Evolutionary conservation across 1,284 basidiomycete genomes (phyloP).

Genomic region (Leccinum insolens): DNA sequence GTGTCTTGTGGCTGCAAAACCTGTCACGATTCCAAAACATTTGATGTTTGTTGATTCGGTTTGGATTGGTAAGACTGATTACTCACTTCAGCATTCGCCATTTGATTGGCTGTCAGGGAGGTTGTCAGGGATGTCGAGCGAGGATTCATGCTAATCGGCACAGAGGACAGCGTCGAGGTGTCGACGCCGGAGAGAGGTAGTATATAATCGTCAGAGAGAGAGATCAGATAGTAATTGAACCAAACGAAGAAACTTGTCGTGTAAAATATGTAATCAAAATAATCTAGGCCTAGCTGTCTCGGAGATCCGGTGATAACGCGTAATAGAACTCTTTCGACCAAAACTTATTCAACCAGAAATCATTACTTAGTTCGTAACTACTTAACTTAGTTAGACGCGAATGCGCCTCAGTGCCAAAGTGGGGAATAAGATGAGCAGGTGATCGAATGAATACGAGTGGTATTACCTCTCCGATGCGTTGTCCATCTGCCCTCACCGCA

Average conservation of each 20-base stretch:
- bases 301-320: neutral
- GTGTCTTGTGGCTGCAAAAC: neutral
- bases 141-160: neutral
- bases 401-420: neutral
- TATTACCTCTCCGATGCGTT: neutral
- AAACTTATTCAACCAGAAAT: slow-evolving; percentile 9
- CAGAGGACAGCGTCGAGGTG: neutral
- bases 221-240: neutral
- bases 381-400: neutral
- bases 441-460: neutral
- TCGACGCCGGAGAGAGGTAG: neutral
- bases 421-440: neutral
- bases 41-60: neutral
- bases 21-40: neutral
- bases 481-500: neutral
- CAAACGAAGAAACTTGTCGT: neutral
- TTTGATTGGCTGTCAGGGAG: neutral
- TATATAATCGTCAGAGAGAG: too few relatives aligned
- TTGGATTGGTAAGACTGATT: neutral
- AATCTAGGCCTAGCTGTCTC: neutral
- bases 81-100: neutral
- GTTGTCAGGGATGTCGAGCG: neutral
- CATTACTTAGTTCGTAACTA: neutral
- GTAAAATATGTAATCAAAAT: neutral
- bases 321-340: slow-evolving; percentile 9